phyloP scores from a whole-genome alignment of 345 rosid genomes.

The Murraya paniculata region DNA sequence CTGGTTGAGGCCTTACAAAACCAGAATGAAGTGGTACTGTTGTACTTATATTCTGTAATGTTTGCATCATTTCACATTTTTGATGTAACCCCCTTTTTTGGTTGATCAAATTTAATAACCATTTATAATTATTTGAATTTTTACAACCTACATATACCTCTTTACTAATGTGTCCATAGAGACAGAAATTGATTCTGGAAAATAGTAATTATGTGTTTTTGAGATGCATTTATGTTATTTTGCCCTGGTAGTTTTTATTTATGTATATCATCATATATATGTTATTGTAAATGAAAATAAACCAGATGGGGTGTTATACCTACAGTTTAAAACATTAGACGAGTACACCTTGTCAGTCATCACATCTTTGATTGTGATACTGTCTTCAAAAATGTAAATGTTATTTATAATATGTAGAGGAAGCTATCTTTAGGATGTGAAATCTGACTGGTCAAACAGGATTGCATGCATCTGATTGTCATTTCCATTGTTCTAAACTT shows the following conservation, averaged over 20 bases:
- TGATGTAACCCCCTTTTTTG: background rate
- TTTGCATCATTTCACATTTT: slow-evolving; percentile 4
- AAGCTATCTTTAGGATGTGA: background rate
- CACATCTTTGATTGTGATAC: background rate
- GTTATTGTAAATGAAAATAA: background rate
- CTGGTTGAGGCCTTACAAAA: slow-evolving; percentile 95
- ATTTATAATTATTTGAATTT: background rate
- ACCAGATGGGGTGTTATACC: background rate
- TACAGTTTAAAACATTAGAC: background rate
- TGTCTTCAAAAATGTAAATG: background rate
- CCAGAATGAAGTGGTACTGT: slow-evolving; percentile 95
- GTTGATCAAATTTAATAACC: background rate
- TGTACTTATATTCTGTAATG: slow-evolving; percentile 5
- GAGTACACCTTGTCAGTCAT: background rate
- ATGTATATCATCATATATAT: background rate
- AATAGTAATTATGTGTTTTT: background rate
- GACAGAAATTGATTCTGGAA: background rate
- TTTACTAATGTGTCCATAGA: background rate
- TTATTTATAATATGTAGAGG: background rate
- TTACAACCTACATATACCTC: background rate
- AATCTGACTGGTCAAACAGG: background rate
- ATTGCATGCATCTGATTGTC: background rate
- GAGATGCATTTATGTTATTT: background rate
- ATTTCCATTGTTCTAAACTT: background rate
- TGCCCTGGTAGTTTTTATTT: background rate